Percentiles rank a stretch among this genome's conserved stretches.
Evolutionary conservation across 805 yeast species (phyloP).

Genomic region (Citeromyces matritensis): DNA sequence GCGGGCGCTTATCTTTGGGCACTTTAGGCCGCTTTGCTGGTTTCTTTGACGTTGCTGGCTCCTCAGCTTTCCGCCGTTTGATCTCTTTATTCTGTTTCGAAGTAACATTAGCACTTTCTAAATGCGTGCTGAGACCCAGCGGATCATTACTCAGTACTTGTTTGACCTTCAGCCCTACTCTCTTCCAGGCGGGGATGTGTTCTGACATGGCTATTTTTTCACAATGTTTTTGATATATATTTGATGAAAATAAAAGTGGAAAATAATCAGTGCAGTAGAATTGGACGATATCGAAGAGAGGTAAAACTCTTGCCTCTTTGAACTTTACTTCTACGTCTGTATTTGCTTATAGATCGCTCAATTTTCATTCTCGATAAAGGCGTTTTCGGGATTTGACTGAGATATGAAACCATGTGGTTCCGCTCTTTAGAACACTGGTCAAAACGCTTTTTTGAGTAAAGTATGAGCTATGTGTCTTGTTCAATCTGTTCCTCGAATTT

Average conservation of each 20-base stretch:
- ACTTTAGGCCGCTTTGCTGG: constrained; percentile 57
- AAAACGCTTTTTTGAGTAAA: too few species aligned
- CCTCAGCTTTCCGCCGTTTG: constrained; percentile 14
- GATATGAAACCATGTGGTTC: too few species aligned
- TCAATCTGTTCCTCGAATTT: too few species aligned
- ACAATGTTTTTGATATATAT: not conserved
- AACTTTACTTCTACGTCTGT: not conserved
- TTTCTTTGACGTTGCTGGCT: constrained; percentile 28
- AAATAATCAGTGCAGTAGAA: not conserved
- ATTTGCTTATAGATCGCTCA: not conserved
- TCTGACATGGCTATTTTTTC: constrained; percentile 3
- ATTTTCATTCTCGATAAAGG: not conserved
- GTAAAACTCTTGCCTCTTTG: not conserved
- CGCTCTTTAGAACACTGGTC: too few species aligned
- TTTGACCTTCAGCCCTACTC: constrained; percentile 53
- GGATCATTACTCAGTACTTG: constrained; percentile 29
- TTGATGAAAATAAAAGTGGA: not conserved
- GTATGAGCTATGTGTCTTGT: too few species aligned
- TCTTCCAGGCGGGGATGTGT: constrained; percentile 71
- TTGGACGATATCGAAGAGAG: not conserved
- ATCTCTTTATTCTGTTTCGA: constrained; percentile 26
- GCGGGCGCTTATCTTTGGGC: constrained; percentile 51
- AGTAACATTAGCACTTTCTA: constrained; percentile 24
- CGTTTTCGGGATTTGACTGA: not conserved
- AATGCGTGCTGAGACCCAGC: constrained; percentile 22